phyloP scores from a whole-genome alignment of 2,329 filamentous ascomycete species.

The Xylaria hypoxylon region DNA sequence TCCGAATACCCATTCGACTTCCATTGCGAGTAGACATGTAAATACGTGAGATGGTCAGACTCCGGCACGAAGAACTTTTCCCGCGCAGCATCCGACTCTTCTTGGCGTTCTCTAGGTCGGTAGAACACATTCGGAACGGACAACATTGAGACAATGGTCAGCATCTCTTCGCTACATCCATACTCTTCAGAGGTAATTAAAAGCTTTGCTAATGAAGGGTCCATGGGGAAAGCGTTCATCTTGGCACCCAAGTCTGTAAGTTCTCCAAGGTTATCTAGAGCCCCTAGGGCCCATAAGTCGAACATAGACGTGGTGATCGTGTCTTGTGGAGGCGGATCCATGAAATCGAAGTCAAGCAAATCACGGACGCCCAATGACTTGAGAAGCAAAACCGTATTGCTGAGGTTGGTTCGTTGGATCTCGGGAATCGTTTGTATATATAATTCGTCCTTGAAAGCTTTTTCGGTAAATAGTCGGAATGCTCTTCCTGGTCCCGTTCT shows the following conservation, averaged over 20 bases:
- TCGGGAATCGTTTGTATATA: conserved; percentile 98
- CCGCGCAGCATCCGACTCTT: conserved; percentile 93
- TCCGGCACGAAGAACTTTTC: conserved; percentile 99
- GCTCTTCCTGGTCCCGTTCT: conserved; percentile 95
- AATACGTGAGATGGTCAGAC: conserved; percentile 93
- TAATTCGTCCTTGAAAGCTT: conserved; percentile 94
- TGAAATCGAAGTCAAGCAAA: conserved; percentile 96
- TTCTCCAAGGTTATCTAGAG: conserved; percentile 92
- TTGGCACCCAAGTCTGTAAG: conserved; percentile 86
- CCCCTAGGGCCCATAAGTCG: conserved; percentile 95
- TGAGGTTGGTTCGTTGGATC: conserved; percentile 95
- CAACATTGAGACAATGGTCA: conserved; percentile 98
- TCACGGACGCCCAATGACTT: conserved; percentile 96
- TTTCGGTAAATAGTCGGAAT: conserved; percentile 92
- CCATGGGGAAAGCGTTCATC: conserved; percentile 99
- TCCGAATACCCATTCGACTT: conserved; percentile 90
- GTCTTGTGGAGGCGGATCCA: conserved; percentile 98
- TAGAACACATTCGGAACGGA: conserved; percentile 98
- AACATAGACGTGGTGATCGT: conserved; percentile 98
- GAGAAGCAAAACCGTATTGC: conserved; percentile 92
- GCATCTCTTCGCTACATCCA: conserved; percentile 95
- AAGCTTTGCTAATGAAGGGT: conserved; percentile 92
- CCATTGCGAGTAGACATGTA: conserved; percentile 97
- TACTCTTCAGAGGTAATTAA: conserved; percentile 92
- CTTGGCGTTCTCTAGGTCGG: conserved; percentile 93